Base-by-base conservation (phyloP, 768 basidiomycete species). In the Pholiota molesta region DNA sequence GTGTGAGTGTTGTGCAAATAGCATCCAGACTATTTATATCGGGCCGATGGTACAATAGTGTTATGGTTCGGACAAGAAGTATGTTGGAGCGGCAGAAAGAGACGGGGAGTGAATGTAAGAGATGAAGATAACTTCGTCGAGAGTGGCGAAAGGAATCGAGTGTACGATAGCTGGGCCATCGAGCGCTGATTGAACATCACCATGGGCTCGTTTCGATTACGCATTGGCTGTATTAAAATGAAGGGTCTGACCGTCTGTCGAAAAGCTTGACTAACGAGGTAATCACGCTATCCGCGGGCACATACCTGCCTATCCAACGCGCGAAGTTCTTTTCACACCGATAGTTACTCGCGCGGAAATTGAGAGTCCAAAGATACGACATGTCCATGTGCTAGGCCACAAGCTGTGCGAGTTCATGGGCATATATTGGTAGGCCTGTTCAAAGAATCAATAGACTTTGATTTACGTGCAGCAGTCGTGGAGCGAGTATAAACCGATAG, bases 321-420 rank as follows among this genome's bases (percentile, higher is more conserved):
- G 13, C 11, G 16, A 51, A 10, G 31, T 51, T 52, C 13, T 62
- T 42, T 62, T 53, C 61, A 51, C 39, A 53, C 55, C 53, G 59
- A 52, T 35, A 28, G 35, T 37, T 37, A 51, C 49, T 49, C 57
- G 63, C 45, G 59, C 63, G 63, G 63, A 33, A 55, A 62, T 64
- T 64, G 54, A 59, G 54, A 49, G 60, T 17, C 51, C 58, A 33
- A 51, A 33, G 40, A n/a, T 47, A 47, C 35, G 49, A 55, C 52
- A 62, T 31, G 55, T 62, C 60, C 62, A 66, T 56, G 62, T 60
- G 62, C 58, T 56, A 14, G 26, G 26, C n/a, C 53, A 42, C 59
- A 45, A 35, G 52, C 45, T 63, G 57, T 64, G 62, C 61, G 62
- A 57, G 55, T 63, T 52, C 51, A 52, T 40, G 55, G 52, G 40